Conservation (phyloP, 1,139 yeast species). For the Protomyces inouyei region DNA sequence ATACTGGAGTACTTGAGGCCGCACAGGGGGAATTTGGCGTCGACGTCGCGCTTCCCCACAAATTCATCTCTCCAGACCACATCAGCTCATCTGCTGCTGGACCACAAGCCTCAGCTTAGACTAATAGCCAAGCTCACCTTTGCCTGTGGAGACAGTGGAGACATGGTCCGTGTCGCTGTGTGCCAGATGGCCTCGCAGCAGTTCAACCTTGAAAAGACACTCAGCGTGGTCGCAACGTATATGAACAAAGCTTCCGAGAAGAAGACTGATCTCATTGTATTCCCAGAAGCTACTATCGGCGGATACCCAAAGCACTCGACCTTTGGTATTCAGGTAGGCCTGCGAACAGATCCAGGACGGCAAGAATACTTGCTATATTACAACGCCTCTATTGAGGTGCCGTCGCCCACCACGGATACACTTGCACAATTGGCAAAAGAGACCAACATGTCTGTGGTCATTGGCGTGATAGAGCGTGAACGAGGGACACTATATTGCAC, state of each 20-base stretch:
- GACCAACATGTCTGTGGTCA: not conserved
- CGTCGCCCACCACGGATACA: conserved; percentile 3
- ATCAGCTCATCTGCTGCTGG: conserved; percentile 1
- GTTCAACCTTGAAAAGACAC: not conserved
- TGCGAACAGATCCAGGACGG: conserved; percentile 2
- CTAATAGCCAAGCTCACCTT: not conserved
- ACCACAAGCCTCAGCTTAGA: not conserved
- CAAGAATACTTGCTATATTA: not conserved
- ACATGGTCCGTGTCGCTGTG: conserved; percentile 7
- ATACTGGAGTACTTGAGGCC: not conserved
- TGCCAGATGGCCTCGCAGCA: conserved; percentile 3
- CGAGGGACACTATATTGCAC: conserved; percentile 15
- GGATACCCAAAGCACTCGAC: conserved; percentile 14
- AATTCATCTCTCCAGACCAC: not conserved
- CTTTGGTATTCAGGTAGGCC: conserved; percentile 10
- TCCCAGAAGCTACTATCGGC: conserved; percentile 19
- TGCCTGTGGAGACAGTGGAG: not conserved
- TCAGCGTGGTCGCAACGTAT: not conserved
- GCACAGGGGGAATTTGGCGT: not conserved
- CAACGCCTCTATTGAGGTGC: not conserved
- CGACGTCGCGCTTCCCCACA: not conserved
- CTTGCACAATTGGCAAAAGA: not conserved
- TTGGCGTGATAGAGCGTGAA: conserved; percentile 18
- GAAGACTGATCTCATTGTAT: conserved; percentile 1
- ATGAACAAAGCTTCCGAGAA: not conserved